Evolutionary conservation across 805 yeast species (phyloP).

Genomic region (Candida cerambycidarum): DNA sequence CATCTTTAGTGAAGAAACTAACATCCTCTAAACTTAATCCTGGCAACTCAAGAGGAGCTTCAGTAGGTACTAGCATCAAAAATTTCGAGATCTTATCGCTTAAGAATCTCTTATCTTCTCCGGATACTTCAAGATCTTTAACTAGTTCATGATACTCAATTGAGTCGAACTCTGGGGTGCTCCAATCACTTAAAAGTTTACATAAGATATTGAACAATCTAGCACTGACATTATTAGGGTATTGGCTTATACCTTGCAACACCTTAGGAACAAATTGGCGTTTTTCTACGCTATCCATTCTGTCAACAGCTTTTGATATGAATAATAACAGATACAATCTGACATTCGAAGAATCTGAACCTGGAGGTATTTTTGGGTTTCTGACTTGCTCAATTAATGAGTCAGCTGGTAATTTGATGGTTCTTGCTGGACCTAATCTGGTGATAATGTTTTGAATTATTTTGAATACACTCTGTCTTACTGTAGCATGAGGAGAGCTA

Average conservation of each 20-base stretch:
- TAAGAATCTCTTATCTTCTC: slow-evolving; percentile 46
- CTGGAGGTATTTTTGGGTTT: slow-evolving; percentile 46
- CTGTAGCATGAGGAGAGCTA: slow-evolving; percentile 65
- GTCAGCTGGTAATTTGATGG: slow-evolving; percentile 61
- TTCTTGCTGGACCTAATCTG: slow-evolving; percentile 56
- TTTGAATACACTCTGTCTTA: slow-evolving; percentile 65
- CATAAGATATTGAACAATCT: slow-evolving; percentile 62
- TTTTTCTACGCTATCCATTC: slow-evolving; percentile 43
- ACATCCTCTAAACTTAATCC: slow-evolving; percentile 62
- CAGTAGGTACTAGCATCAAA: slow-evolving; percentile 52
- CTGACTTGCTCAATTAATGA: slow-evolving; percentile 65
- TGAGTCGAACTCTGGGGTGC: slow-evolving; percentile 48
- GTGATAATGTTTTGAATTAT: slow-evolving; percentile 67
- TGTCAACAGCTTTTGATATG: slow-evolving; percentile 64
- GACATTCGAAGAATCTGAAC: slow-evolving; percentile 49
- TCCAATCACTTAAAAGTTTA: slow-evolving; percentile 51
- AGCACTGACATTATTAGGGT: slow-evolving; percentile 43
- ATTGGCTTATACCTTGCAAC: slow-evolving; percentile 44
- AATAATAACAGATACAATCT: slow-evolving; percentile 64
- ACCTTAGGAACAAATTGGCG: slow-evolving; percentile 47
- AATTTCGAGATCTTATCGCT: slow-evolving; percentile 52
- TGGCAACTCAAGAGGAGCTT: slow-evolving; percentile 40
- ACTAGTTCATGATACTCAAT: slow-evolving; percentile 39
- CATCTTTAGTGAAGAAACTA: slow-evolving; percentile 63
- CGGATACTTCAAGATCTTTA: slow-evolving; percentile 35